phyloP scores from a whole-genome alignment of 768 basidiomycete genomes.

The Lyophyllum decastes region DNA sequence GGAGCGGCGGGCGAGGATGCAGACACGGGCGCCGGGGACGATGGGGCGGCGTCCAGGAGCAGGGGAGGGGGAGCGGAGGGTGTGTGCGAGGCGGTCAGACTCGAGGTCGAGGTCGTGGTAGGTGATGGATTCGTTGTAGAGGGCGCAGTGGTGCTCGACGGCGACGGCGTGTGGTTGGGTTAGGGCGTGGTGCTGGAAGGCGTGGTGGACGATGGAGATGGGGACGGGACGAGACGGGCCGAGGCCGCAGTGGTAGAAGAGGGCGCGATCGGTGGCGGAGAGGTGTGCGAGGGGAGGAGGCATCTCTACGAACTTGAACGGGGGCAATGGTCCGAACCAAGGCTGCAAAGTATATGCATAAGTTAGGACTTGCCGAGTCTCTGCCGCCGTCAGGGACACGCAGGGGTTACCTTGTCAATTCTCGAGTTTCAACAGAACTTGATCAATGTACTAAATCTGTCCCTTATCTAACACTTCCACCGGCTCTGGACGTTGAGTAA shows the following conservation, averaged over 20 bases:
- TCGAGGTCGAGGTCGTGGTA: slow-evolving; percentile 51
- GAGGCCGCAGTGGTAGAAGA: slow-evolving; percentile 47
- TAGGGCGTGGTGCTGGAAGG: slow-evolving; percentile 50
- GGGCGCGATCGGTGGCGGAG: slow-evolving; percentile 38
- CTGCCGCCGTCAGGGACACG: too few relatives aligned
- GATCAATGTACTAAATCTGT: too few relatives aligned
- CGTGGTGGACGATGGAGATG: slow-evolving; percentile 55
- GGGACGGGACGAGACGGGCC: slow-evolving; percentile 38
- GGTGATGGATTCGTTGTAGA: slow-evolving; percentile 40
- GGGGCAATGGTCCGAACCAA: background rate
- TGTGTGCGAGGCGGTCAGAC: slow-evolving; percentile 46
- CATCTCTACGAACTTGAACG: background rate
- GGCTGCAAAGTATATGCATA: background rate
- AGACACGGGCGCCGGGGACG: slow-evolving; percentile 49
- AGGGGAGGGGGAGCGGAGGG: slow-evolving; percentile 36
- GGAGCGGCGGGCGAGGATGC: slow-evolving; percentile 55
- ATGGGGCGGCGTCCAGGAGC: slow-evolving; percentile 42
- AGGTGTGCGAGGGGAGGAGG: slow-evolving; percentile 13
- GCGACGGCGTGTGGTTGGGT: slow-evolving; percentile 44
- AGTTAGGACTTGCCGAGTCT: too few relatives aligned
- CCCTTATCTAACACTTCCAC: too few relatives aligned
- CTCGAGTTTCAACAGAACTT: too few relatives aligned
- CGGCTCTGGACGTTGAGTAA: too few relatives aligned
- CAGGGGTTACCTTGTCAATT: too few relatives aligned
- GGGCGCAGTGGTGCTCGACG: slow-evolving; percentile 43